Conservation (phyloP, 2,329 filamentous ascomycete genomes). For the Xylaria sp. region DNA sequence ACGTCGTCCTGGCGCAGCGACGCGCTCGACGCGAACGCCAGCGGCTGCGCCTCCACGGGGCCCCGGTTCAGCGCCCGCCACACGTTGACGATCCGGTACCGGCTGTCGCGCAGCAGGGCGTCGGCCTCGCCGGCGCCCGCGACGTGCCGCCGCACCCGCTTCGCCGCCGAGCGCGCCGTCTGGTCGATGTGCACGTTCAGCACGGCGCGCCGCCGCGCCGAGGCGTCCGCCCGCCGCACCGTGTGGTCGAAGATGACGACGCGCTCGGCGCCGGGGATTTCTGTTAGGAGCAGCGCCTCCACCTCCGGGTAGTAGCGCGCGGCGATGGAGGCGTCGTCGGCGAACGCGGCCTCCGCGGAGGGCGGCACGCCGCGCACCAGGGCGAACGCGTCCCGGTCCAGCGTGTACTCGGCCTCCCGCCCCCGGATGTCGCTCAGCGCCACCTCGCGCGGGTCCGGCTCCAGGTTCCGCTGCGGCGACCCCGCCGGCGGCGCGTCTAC, state of each 20-base stretch:
- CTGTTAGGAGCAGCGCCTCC: conserved; percentile 67
- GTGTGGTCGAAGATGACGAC: conserved; percentile 88
- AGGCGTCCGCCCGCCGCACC: conserved; percentile 67
- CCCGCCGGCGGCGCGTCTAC: conserved; percentile 66
- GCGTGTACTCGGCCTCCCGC: conserved; percentile 63
- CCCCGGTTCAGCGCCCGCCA: conserved; percentile 69
- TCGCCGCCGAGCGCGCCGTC: conserved; percentile 65
- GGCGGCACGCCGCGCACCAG: conserved; percentile 61
- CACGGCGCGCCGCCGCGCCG: conserved; percentile 69
- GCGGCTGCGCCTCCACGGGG: conserved; percentile 67
- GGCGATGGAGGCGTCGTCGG: conserved; percentile 69
- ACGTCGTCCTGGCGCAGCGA: conserved; percentile 65
- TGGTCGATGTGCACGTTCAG: conserved; percentile 82
- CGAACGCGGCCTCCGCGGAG: conserved; percentile 62
- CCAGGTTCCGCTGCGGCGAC: conserved; percentile 67
- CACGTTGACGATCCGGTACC: conserved; percentile 85
- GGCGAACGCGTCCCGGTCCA: conserved; percentile 77
- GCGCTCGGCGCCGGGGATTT: conserved; percentile 66
- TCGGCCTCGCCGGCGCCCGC: conserved; percentile 70
- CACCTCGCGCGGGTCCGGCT: conserved; percentile 52
- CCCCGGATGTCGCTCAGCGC: conserved; percentile 74
- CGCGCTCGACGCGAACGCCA: conserved; percentile 69
- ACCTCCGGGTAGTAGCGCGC: conserved; percentile 83
- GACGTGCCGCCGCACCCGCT: conserved; percentile 70
- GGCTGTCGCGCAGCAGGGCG: conserved; percentile 58